Percentiles rank a stretch among this genome's conserved stretches.
Evolutionary conservation across 305 asterid genomes (phyloP).

Genomic region (Lippia alba): DNA sequence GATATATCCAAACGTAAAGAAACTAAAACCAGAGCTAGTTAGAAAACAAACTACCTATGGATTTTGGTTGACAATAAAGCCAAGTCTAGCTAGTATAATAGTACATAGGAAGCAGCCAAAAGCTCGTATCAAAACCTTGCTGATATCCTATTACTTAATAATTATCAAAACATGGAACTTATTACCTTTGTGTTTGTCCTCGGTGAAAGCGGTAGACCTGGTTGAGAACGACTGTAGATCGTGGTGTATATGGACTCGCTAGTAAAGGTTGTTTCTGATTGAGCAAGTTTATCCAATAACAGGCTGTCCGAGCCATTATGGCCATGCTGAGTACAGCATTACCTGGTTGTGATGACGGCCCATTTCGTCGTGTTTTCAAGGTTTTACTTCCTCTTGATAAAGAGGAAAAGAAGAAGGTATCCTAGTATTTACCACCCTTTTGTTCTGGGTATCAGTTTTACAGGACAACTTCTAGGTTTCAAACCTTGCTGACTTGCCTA

Average conservation of each 20-base stretch:
- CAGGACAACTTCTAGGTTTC: constrained; percentile 27
- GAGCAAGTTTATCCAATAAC: constrained; percentile 35
- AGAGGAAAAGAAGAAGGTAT: constrained; percentile 90
- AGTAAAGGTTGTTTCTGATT: constrained; percentile 32
- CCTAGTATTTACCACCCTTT: constrained; percentile 21
- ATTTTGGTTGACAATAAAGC: constrained; percentile 11
- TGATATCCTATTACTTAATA: not conserved
- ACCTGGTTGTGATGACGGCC: constrained; percentile 83
- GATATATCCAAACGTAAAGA: not conserved
- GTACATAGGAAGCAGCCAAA: not conserved
- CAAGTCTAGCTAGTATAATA: not conserved
- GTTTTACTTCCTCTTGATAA: constrained; percentile 85
- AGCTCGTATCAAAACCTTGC: not conserved
- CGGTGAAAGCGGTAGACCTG: not conserved
- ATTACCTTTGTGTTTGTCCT: constrained; percentile 3
- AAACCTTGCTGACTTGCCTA: constrained; percentile 35
- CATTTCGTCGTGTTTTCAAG: constrained; percentile 83
- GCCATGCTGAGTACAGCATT: constrained; percentile 85
- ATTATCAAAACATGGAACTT: constrained; percentile 6
- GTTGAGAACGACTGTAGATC: not conserved
- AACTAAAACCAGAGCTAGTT: not conserved
- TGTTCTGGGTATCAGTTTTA: constrained; percentile 12
- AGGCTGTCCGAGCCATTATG: constrained; percentile 87
- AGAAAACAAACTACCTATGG: not conserved
- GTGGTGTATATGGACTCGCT: not conserved